A percentile compares a stretch with the other conserved stretches of the same genome.
These are phyloP conservation scores for Boletus reticulatus DNA, from an alignment of 768 basidiomycete genomes.

Conservation along the genomic window DNA sequence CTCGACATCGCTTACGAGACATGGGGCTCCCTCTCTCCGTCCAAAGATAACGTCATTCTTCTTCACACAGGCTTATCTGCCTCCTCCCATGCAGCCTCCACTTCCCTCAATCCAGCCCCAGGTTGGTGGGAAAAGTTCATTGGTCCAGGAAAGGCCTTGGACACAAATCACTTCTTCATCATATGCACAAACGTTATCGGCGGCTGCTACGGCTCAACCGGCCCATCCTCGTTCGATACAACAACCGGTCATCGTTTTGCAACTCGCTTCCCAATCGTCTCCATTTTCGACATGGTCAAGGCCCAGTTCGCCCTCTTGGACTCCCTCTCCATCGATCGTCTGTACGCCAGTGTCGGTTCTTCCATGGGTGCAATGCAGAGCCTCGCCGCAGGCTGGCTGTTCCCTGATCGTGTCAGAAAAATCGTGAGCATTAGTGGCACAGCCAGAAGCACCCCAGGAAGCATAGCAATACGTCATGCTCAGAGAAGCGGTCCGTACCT, in stretches of 20 bases:
- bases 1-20: constrained; percentile 96
- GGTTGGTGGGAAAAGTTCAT: constrained; percentile 99
- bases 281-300: constrained; percentile 95
- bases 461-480: constrained; percentile 94
- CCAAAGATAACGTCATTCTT: constrained; percentile 85
- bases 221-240: constrained; percentile 83
- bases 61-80: constrained; percentile 96
- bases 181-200: constrained; percentile 97
- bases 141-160: constrained; percentile 89
- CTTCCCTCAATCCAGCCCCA: constrained; percentile 66
- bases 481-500: constrained; percentile 79
- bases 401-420: constrained; percentile 84
- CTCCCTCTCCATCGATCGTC: constrained; percentile 73
- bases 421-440: constrained; percentile 95
- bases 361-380: constrained; percentile 99
- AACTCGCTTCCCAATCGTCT: constrained; percentile 87
- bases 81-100: constrained; percentile 91
- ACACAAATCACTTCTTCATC: constrained; percentile 89
- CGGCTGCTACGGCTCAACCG: constrained; percentile 97
- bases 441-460: constrained; percentile 86
- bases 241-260: constrained; percentile 71
- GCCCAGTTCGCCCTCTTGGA: constrained; percentile 90
- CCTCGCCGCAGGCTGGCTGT: constrained; percentile 91
- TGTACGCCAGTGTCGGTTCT: constrained; percentile 92
- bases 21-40: constrained; percentile 85